Evolutionary conservation across 257 asterid species (phyloP).

Genomic region (Asclepias syriaca): DNA sequence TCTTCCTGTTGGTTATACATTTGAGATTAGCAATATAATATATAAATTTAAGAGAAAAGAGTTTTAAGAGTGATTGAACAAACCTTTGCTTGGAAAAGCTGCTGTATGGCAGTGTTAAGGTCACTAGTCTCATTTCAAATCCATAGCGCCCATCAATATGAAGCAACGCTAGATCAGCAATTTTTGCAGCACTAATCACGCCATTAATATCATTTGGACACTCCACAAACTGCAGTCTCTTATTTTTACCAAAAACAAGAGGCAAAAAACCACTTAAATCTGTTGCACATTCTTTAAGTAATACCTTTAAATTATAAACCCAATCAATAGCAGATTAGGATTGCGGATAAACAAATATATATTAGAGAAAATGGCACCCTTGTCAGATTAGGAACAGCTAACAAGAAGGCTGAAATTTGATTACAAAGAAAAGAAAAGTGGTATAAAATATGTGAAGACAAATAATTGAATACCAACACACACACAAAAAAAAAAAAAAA

Average conservation of each 20-base stretch:
- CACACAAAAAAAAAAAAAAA: not conserved
- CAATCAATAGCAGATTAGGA: not conserved
- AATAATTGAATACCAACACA: not conserved
- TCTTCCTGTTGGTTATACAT: not conserved
- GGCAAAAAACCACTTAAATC: conserved; percentile 18
- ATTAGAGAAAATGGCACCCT: not conserved
- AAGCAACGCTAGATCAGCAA: conserved; percentile 89
- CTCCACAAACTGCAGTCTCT: conserved; percentile 93
- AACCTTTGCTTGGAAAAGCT: too few relatives aligned
- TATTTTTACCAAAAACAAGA: conserved; percentile 62
- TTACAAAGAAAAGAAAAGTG: not conserved
- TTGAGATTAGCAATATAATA: not conserved
- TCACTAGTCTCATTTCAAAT: conserved; percentile 56
- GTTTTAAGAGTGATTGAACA: too few relatives aligned
- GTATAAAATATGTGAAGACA: not conserved
- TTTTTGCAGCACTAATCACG: conserved; percentile 95
- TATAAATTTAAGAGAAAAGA: too few relatives aligned
- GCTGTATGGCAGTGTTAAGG: too few relatives aligned
- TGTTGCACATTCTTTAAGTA: not conserved
- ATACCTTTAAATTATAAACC: not conserved
- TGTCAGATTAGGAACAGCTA: not conserved
- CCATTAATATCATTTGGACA: conserved; percentile 99
- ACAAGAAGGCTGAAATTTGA: too few relatives aligned
- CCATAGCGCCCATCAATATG: conserved; percentile 98
- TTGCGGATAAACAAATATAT: not conserved